These are phyloP conservation scores for Globisporangium carolinianum DNA, from an alignment of 352 stramenopile species.

Conservation along the genomic window DNA sequence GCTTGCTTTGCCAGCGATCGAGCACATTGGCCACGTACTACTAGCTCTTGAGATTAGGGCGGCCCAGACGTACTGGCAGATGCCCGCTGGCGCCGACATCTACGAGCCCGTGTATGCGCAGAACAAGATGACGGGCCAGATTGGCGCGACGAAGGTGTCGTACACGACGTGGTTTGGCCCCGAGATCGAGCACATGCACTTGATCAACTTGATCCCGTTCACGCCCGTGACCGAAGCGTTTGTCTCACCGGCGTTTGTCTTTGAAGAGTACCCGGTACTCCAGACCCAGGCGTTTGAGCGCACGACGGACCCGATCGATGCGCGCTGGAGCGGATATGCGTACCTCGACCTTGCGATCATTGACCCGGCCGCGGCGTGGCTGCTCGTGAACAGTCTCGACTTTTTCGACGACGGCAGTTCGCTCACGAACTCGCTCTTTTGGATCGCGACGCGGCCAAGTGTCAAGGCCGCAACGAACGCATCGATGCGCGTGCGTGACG, in stretches of 20 bases:
- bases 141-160: constrained; percentile 71
- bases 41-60: constrained; percentile 92
- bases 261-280: constrained; percentile 75
- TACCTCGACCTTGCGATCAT: constrained; percentile 83
- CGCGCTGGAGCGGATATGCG: constrained; percentile 80
- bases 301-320: constrained; percentile 47
- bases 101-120: constrained; percentile 66
- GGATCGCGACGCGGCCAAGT: constrained; percentile 73
- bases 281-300: constrained; percentile 66
- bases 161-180: constrained; percentile 87
- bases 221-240: constrained; percentile 80
- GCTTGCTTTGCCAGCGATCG: constrained; percentile 54
- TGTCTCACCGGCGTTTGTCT: constrained; percentile 55
- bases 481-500: not conserved
- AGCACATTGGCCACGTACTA: constrained; percentile 88
- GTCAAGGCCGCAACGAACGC: constrained; percentile 1
- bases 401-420: constrained; percentile 86
- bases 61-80: constrained; percentile 95
- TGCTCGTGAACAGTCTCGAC: constrained; percentile 47
- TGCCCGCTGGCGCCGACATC: constrained; percentile 51
- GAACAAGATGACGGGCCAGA: constrained; percentile 83
- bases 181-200: constrained; percentile 80
- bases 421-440: constrained; percentile 86
- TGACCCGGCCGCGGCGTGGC: constrained; percentile 61
- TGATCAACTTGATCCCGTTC: constrained; percentile 92